Evolutionary conservation across 179 eudicot species (phyloP), one percentile per base, ranked within the genome.

Genomic region (Gypsophila paniculata): DNA sequence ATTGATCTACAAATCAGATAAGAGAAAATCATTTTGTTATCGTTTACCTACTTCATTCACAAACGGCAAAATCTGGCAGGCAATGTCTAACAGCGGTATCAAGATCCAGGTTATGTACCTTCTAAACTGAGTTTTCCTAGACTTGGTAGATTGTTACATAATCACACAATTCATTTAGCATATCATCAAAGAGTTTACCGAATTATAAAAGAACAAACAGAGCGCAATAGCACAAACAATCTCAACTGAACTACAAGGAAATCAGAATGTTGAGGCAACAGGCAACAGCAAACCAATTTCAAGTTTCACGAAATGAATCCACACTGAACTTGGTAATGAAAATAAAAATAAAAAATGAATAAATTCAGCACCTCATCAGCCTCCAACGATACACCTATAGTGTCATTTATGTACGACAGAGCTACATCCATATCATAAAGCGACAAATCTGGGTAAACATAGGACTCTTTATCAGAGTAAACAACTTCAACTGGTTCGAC

Each of bases 401-500:
- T 74, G 52, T 84, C 85, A 73, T 81, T 92, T 71, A 95, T 84
- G 77, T 90, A 92, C n/a, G 95, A 81, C 61, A 90, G 71, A 68
- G 95, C 85, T 23, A 90, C 98, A 61, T 87, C 87, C 93, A 90
- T 92, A 32, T 84, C 77, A 69, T 88, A 95, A 8, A 80, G 78
- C 18, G 96, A 90, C 42, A 95, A 82, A 78, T 92, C 96, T 44
- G 98, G 99, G 80, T 74, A 88, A 59, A 82, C 76, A 72, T 74
- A 73, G 54, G 93, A 84, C 81, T 76, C 81, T 52, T 93, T 96
- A 84, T 86, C 88, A 73, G 90, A 64, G 65, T 88, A 82, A 38
- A 81, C 77, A 67, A 95, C 98, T 82, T 88, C 87, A 74, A 94
- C 96, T 44, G 97, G 96, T 79, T 94, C 97, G 72, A 91, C 90